Evolutionary conservation across 2,329 filamentous ascomycete genomes (phyloP).

Genomic region (Emergomyces pasteurianus): DNA sequence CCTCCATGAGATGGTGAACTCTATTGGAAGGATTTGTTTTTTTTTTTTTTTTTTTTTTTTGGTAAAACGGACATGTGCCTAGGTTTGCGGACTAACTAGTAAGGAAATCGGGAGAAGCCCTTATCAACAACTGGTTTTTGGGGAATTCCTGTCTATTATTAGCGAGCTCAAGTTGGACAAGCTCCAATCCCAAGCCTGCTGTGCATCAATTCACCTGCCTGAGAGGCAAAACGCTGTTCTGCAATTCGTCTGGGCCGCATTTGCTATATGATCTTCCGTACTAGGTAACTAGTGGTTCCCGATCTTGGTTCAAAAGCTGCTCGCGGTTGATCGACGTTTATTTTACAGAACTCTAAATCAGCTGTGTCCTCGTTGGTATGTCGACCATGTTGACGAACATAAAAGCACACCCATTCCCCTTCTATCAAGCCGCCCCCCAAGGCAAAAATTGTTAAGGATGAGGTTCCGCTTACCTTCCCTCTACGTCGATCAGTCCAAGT

Average conservation of each 20-base stretch:
- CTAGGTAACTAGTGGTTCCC: background rate
- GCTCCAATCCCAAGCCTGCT: background rate
- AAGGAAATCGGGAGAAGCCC: background rate
- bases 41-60: too few species aligned
- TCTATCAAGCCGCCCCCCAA: too few species aligned
- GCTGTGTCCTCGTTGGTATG: background rate
- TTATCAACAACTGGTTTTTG: background rate
- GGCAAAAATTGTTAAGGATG: constrained; percentile 8
- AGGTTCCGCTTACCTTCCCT: constrained; percentile 29
- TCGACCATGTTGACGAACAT: background rate
- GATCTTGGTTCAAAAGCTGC: background rate
- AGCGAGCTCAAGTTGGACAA: background rate
- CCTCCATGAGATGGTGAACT: background rate
- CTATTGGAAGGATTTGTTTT: background rate
- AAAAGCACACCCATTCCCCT: background rate
- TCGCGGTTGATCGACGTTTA: background rate
- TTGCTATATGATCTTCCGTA: background rate
- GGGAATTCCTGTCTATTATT: background rate
- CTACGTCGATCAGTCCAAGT: constrained; percentile 34
- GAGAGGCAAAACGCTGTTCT: background rate
- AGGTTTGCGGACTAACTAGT: background rate
- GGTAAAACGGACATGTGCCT: background rate
- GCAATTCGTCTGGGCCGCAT: background rate
- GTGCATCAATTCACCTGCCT: background rate
- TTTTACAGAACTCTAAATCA: background rate